Base-by-base conservation (phyloP, 1,139 yeast genomes). In the Protomyces lactucae-debilis region DNA sequence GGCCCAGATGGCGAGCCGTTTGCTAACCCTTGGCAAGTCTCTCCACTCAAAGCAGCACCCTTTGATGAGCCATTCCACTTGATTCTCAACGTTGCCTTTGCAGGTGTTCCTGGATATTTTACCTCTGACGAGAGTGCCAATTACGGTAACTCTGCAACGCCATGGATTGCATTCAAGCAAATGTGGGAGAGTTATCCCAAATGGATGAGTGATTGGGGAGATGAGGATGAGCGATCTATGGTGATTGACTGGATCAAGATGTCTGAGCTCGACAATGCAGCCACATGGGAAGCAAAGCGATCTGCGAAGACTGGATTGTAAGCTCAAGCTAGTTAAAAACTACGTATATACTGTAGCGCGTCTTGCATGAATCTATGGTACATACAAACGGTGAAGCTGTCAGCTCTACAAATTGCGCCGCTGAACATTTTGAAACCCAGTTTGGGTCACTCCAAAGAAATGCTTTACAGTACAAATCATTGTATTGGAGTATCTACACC, bases 41-140 rank as follows among this genome's bases (percentile, higher is more conserved):
- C 68, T 6, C 61, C 45, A 35, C 52, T 45, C 51, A 36, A 45
- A 28, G 55, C 64, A 9, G 68, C 69, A 35, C 69, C 69, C 16
- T 67, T 67, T 18, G 69, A 67, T 59, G 66, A 67, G 56, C 66
- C 64, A 21, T 67, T 67, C 35, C 67, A 65, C 54, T 39, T 67
- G 55, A 65, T 67, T 32, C 48, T 67, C 35, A 66, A 67, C 57
- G 67, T 66, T n/a, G 69, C 68, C 2, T 68, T 67, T n/a, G 69
- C 68, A 32, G 68, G 69, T 39, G 64, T 64, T 10, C 65, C 65
- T 36, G 69, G 68, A 3, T 67, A 52, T 60, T 67, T 67, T 40
- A 52, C 61, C 8, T 25, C 48, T 10, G 48, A 53, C 14, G 21
- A 32, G 16, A 40, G 12, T 35, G 55, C 55, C 16, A 28, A 39